phyloP scores from a whole-genome alignment of 106 monocot species.

The Platanthera guangdongensis region DNA sequence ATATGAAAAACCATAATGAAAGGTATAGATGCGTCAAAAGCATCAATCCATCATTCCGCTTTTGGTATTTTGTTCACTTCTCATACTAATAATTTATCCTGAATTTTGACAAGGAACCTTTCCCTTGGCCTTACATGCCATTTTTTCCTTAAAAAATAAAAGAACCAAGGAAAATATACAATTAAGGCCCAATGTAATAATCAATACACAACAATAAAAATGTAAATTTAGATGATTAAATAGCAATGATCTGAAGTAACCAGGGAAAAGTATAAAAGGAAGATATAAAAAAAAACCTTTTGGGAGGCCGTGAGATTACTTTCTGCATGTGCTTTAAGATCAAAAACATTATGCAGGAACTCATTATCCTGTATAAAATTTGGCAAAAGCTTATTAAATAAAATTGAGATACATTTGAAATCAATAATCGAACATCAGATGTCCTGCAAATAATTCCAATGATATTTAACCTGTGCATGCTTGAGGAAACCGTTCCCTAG shows the following conservation, averaged over 20 bases:
- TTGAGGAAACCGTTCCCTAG: constrained; percentile 88
- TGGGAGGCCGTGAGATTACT: constrained; percentile 44
- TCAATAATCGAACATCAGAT: background rate
- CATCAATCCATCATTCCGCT: too few species aligned
- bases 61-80: too few species aligned
- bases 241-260: background rate
- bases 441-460: background rate
- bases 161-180: too few species aligned
- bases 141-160: too few species aligned
- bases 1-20: too few species aligned
- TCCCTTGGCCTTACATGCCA: too few species aligned
- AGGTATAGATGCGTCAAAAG: too few species aligned
- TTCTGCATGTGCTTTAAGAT: constrained; percentile 41
- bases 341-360: constrained; percentile 78
- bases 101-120: too few species aligned
- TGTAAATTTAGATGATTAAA: background rate
- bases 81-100: too few species aligned
- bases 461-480: constrained; percentile 63
- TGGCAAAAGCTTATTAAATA: background rate
- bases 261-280: background rate
- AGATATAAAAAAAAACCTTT: constrained; percentile 37
- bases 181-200: background rate
- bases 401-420: background rate
- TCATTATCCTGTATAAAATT: constrained; percentile 59
- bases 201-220: background rate